These are phyloP conservation scores for Aspergillus sp. DNA, from an alignment of 2,329 filamentous ascomycete genomes.

Conservation along the genomic window DNA sequence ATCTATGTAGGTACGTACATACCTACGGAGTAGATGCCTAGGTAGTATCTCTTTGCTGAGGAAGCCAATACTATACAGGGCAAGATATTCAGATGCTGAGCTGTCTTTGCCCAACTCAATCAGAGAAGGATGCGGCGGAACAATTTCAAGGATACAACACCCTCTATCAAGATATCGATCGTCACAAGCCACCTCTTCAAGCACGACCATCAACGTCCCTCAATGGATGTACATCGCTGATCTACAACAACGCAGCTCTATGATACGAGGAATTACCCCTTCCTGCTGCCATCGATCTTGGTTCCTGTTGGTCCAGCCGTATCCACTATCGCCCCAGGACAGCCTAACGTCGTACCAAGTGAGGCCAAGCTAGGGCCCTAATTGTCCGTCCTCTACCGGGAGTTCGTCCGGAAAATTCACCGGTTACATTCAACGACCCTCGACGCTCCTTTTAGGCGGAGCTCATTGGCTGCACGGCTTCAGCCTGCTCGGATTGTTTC, in stretches of 20 bases:
- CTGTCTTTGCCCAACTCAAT: no score
- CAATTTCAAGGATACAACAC: no score
- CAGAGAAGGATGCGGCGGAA: no score
- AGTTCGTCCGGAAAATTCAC: conserved; percentile 2
- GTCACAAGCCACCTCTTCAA: neutral
- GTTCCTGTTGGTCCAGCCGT: conserved; percentile 9
- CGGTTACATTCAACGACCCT: neutral
- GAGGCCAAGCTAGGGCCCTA: neutral
- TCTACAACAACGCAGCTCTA: neutral
- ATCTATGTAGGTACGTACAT: no score
- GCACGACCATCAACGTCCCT: neutral
- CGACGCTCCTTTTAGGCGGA: neutral
- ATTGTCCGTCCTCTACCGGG: conserved; percentile 5
- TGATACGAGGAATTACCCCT: conserved; percentile 22
- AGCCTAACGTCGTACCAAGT: neutral
- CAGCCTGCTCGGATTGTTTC: neutral
- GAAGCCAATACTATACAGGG: no score
- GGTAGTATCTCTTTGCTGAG: no score
- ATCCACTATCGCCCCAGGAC: conserved; percentile 10
- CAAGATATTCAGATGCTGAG: no score
- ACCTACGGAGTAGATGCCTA: no score
- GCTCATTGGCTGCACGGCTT: neutral
- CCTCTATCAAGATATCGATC: neutral
- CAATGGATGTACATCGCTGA: neutral
- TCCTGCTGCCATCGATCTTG: conserved; percentile 6